Evolutionary conservation across 306 rosid species (phyloP), one percentile per base, ranked within the genome.

Genomic region (Medicago ruthenica): DNA sequence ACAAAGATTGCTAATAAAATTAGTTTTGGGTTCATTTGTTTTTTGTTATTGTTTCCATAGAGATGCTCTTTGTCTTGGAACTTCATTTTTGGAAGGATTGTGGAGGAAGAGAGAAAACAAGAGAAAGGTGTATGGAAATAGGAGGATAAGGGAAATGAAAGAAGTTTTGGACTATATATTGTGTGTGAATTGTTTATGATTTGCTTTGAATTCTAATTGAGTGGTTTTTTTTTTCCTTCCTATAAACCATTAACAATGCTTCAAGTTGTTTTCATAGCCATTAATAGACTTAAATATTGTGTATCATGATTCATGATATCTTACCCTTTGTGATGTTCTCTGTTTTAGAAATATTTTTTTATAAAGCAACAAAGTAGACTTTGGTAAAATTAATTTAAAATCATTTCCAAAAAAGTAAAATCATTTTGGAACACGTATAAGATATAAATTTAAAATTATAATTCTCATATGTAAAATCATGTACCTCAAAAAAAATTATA

Each of bases 11-110:
- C 82, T 4, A 88, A 58, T 0, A 80, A 57, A 10, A 85, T 70
- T 42, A 88, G 27, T 77, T 84, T 89, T 44, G 86, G 79, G 67
- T 72, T 73, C 75, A 51, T 81, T 81, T 73, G 86, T 11, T 75
- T 78, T 68, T 74, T n/a, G 61, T 64, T 76, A 61, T 15, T 73
- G 75, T 64, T 85, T 14, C 83, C 89, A 67, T 16, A 40, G 76
- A 79, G 80, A 74, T 80, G 64, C 61, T 88, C 86, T 71, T n/a
- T 41, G 2, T 39, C 21, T 15, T 80, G 90, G 81, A 78, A 77
- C 93, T 85, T 89, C 95, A 91, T 91, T 21, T 21, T 69, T 57
- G 31, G 75, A 16, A 31, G 24, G 12, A 50, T 77, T 75, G 1
- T 45, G 59, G 42, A 81, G 68, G 66, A 40, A 64, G 63, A 67